Evolutionary conservation across 1,284 basidiomycete genomes (phyloP).

Genomic region (Sporisorium graminicola): DNA sequence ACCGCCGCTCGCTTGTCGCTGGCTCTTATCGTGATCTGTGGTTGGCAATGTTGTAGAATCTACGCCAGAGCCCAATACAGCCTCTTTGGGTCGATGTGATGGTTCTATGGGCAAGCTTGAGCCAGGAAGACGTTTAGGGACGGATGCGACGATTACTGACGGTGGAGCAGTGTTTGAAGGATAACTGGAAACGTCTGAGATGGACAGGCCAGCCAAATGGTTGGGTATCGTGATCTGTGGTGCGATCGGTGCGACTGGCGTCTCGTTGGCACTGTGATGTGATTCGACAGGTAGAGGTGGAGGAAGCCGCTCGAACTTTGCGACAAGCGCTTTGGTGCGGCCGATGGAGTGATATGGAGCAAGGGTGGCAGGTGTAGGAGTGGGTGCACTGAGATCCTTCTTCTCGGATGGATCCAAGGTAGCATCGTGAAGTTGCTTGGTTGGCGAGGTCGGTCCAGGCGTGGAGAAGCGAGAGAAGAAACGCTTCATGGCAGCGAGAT

Average conservation of each 20-base stretch:
- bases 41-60: not conserved
- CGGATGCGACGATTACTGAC: slow-evolving; percentile 1
- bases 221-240: slow-evolving; percentile 17
- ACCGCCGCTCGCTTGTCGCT: slow-evolving; percentile 19
- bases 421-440: slow-evolving; percentile 10
- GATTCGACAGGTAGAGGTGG: slow-evolving; percentile 4
- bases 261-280: not conserved
- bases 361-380: slow-evolving; percentile 10
- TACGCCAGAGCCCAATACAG: not conserved
- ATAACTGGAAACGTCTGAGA: not conserved
- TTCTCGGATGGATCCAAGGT: slow-evolving; percentile 21
- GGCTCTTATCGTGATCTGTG: not conserved
- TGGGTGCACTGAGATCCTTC: slow-evolving; percentile 7
- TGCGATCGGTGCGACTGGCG: slow-evolving; percentile 1
- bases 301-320: slow-evolving; percentile 37
- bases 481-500: slow-evolving; percentile 42
- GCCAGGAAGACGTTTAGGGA: slow-evolving; percentile 35
- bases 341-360: slow-evolving; percentile 13
- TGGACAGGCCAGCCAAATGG: not conserved
- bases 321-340: slow-evolving; percentile 50
- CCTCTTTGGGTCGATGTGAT: not conserved
- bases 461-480: slow-evolving; percentile 60
- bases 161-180: slow-evolving; percentile 1
- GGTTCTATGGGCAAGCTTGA: slow-evolving; percentile 25
- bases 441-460: slow-evolving; percentile 16